These are phyloP conservation scores for Candida sphagnicola DNA, from an alignment of 805 yeast species.

Conservation along the genomic window DNA sequence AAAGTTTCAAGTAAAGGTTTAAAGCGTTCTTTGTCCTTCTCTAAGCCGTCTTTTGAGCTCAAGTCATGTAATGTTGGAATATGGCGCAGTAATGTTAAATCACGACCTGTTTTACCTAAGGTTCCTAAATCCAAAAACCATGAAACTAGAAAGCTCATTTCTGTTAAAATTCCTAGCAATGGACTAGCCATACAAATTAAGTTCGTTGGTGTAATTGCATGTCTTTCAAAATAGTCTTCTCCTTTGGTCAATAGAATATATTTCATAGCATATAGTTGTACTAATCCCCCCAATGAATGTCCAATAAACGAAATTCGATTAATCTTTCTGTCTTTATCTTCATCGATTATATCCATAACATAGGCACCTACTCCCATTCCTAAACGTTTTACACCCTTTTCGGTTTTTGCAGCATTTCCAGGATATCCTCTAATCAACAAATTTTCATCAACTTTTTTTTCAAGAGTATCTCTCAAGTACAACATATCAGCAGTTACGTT, in stretches of 20 bases:
- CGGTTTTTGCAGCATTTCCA: slow-evolving; percentile 41
- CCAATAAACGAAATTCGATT: slow-evolving; percentile 37
- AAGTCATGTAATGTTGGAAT: slow-evolving; percentile 22
- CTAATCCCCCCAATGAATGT: slow-evolving; percentile 42
- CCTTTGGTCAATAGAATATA: slow-evolving; percentile 31
- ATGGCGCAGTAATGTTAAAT: slow-evolving; percentile 34
- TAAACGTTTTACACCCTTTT: slow-evolving; percentile 34
- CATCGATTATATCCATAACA: slow-evolving; percentile 22
- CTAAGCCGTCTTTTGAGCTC: slow-evolving; percentile 8
- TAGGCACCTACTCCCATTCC: slow-evolving; percentile 31
- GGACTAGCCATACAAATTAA: slow-evolving; percentile 42
- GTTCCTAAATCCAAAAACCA: slow-evolving; percentile 44
- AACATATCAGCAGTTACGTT: slow-evolving; percentile 44
- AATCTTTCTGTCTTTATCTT: slow-evolving; percentile 15
- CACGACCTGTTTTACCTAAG: slow-evolving; percentile 43
- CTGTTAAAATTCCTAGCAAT: slow-evolving; percentile 38
- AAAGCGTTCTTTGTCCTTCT: slow-evolving; percentile 13
- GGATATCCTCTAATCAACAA: slow-evolving; percentile 33
- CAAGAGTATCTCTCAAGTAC: slow-evolving; percentile 33
- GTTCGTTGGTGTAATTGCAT: slow-evolving; percentile 27
- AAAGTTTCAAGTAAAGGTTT: slow-evolving; percentile 35
- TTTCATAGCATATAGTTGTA: slow-evolving; percentile 39
- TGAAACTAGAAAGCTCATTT: slow-evolving; percentile 33
- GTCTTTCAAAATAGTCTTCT: slow-evolving; percentile 21
- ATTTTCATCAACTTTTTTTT: slow-evolving; percentile 25